phyloP scores from a whole-genome alignment of 768 basidiomycete genomes.

The Tylopilus balloui region DNA sequence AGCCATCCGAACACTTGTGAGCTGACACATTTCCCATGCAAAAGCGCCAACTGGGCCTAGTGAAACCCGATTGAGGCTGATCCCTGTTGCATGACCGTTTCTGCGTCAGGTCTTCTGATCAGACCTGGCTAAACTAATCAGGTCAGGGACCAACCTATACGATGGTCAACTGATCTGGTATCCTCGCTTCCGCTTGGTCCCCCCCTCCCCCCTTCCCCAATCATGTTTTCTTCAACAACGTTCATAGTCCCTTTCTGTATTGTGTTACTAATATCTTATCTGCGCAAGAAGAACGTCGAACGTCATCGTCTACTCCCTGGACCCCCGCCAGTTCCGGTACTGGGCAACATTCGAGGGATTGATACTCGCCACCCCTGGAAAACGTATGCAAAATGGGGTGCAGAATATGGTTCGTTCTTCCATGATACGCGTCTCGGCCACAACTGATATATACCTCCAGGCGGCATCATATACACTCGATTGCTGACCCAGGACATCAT shows the following conservation, averaged over 20 bases:
- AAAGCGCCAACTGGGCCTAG: not conserved
- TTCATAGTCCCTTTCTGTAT: constrained; percentile 9
- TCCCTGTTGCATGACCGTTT: not conserved
- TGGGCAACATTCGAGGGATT: constrained; percentile 20
- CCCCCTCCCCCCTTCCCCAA: not conserved
- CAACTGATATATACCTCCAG: constrained; percentile 5
- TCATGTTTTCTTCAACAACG: constrained; percentile 3
- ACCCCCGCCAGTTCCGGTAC: constrained; percentile 16
- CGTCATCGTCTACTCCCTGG: constrained; percentile 20
- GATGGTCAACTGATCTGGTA: not conserved
- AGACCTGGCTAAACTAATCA: not conserved
- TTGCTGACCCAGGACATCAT: constrained; percentile 23
- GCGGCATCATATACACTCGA: constrained; percentile 22
- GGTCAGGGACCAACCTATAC: not conserved
- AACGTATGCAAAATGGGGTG: constrained; percentile 18
- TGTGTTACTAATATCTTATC: constrained; percentile 3
- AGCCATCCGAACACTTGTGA: not conserved
- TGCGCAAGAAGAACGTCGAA: constrained; percentile 7
- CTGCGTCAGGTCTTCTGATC: not conserved
- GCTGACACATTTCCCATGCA: not conserved
- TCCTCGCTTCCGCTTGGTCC: not conserved
- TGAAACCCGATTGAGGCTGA: not conserved
- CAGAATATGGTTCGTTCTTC: constrained; percentile 16
- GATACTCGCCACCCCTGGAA: constrained; percentile 20
- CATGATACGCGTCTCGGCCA: not conserved